Percentiles rank a stretch among this genome's conserved stretches.
phyloP scores from a whole-genome alignment of 257 asterid genomes.

The Solanum commersonii region DNA sequence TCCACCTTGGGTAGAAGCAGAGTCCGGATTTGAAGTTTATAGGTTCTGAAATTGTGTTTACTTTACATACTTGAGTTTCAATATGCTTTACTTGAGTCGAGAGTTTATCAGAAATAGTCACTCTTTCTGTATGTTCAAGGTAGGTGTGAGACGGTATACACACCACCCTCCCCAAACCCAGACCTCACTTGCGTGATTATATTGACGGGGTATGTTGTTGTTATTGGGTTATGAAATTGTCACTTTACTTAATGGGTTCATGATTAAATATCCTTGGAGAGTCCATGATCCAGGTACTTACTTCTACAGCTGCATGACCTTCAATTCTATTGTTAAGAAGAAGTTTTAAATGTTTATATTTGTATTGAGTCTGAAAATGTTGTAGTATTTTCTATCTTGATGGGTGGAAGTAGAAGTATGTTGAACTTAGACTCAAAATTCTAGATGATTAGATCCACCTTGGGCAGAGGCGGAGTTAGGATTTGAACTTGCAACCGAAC shows the following conservation, averaged over 20 bases:
- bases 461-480: not conserved
- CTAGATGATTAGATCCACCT: not conserved
- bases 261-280: conserved; percentile 52
- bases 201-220: not conserved
- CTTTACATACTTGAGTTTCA: not conserved
- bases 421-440: not conserved
- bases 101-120: not conserved
- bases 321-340: not conserved
- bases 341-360: not conserved
- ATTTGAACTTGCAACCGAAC: not conserved
- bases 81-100: not conserved
- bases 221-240: not conserved
- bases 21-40: not conserved
- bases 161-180: not conserved
- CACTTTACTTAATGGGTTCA: not conserved
- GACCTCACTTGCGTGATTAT: not conserved
- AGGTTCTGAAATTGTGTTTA: not conserved
- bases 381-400: not conserved
- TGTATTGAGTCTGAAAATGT: not conserved
- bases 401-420: not conserved
- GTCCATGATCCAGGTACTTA: conserved; percentile 85
- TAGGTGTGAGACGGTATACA: not conserved
- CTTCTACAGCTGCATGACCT: not conserved
- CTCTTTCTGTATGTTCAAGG: not conserved
- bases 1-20: not conserved